Conservation (phyloP, 2,329 filamentous ascomycete genomes). For the Paracorniculantispora psalliotae region DNA sequence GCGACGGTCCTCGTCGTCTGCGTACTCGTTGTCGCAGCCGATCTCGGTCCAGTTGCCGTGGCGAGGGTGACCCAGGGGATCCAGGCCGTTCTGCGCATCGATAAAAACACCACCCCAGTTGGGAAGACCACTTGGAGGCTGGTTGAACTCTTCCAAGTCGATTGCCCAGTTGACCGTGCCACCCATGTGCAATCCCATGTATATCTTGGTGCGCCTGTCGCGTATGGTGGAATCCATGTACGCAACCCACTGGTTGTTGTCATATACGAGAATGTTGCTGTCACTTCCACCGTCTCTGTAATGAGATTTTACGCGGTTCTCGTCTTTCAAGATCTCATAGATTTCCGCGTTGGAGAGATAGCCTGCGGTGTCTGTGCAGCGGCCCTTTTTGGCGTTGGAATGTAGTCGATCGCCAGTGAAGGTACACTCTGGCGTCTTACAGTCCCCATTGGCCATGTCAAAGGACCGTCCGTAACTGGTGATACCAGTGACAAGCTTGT, state of each 20-base stretch:
- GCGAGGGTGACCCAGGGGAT: too few species aligned
- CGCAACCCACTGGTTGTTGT: slow-evolving; percentile 1
- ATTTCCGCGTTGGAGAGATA: slow-evolving; percentile 32
- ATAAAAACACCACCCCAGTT: too few species aligned
- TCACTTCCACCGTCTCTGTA: too few species aligned
- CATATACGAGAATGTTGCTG: slow-evolving; percentile 11
- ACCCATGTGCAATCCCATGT: slow-evolving; percentile 16
- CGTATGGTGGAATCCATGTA: too few species aligned
- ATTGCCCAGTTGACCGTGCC: slow-evolving; percentile 22
- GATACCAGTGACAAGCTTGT: slow-evolving; percentile 29
- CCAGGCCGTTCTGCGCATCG: too few species aligned
- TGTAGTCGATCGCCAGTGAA: neutral
- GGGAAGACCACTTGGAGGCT: too few species aligned
- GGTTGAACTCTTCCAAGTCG: too few species aligned
- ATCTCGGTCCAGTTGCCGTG: too few species aligned
- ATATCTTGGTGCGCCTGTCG: too few species aligned
- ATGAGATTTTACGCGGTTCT: neutral
- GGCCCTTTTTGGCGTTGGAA: slow-evolving; percentile 24
- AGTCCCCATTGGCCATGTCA: slow-evolving; percentile 22
- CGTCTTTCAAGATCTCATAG: slow-evolving; percentile 19
- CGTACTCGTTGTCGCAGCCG: too few species aligned
- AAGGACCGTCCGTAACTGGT: slow-evolving; percentile 28
- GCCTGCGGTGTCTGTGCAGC: slow-evolving; percentile 28
- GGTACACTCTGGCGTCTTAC: slow-evolving; percentile 20
- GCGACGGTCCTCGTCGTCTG: too few species aligned